Conservation (phyloP, 2,329 filamentous ascomycete genomes). For the Raffaelea ambrosiae region DNA sequence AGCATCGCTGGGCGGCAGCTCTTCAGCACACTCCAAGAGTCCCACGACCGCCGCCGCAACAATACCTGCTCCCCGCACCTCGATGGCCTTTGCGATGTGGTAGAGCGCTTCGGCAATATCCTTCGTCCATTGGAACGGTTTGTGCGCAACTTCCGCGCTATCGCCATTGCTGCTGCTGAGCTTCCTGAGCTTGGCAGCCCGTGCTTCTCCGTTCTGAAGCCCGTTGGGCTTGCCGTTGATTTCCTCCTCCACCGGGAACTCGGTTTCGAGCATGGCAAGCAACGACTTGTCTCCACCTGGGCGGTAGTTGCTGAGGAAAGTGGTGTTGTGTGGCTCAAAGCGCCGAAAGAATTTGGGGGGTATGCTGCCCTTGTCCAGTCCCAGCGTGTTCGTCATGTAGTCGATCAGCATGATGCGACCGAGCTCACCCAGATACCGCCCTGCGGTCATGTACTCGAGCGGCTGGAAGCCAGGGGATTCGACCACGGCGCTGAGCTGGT, state of each 20-base stretch:
- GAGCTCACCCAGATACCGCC: conserved; percentile 69
- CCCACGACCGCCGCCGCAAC: conserved; percentile 66
- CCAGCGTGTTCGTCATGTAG: conserved; percentile 42
- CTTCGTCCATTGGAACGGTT: conserved; percentile 53
- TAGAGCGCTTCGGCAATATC: conserved; percentile 52
- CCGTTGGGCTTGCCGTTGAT: neutral
- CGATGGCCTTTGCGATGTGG: conserved; percentile 60
- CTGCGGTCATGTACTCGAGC: conserved; percentile 77
- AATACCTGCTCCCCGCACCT: conserved; percentile 64
- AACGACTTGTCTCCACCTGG: conserved; percentile 38
- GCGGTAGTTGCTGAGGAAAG: conserved; percentile 62
- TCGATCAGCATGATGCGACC: conserved; percentile 62
- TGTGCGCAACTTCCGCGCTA: conserved; percentile 4
- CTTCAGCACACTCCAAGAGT: conserved; percentile 58
- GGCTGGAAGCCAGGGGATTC: conserved; percentile 71
- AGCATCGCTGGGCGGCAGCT: conserved; percentile 35
- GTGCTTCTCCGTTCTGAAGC: neutral
- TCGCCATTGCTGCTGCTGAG: no score
- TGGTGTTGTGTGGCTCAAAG: conserved; percentile 57
- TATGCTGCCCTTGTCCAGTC: conserved; percentile 33
- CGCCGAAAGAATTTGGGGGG: conserved; percentile 46
- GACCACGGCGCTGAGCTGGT: conserved; percentile 54
- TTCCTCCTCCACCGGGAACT: conserved; percentile 40
- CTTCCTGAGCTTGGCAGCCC: no score
- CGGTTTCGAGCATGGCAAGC: conserved; percentile 36